Evolutionary conservation across 2,329 filamentous ascomycete species (phyloP).

Genomic region (Bipolaris cookei): DNA sequence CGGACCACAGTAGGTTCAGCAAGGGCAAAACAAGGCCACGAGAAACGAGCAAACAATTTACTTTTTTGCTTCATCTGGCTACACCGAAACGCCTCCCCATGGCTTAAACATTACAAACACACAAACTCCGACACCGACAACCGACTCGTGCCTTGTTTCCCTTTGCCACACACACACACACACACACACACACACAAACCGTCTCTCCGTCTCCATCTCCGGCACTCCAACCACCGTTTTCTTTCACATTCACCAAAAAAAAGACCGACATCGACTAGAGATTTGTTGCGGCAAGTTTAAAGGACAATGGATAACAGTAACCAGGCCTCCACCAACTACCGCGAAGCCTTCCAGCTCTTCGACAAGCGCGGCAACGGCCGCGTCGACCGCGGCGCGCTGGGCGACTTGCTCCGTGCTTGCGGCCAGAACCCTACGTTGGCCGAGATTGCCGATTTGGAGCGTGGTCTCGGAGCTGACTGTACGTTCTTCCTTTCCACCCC

Average conservation of each 20-base stretch:
- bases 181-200: neutral
- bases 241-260: too few species aligned
- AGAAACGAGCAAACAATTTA: neutral
- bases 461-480: conserved; percentile 90
- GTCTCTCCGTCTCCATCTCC: too few species aligned
- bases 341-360: conserved; percentile 99
- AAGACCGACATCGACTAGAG: neutral
- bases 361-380: conserved; percentile 98
- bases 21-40: conserved; percentile 18
- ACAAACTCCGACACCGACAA: neutral
- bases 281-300: conserved; percentile 3
- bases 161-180: neutral
- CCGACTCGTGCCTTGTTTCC: too few species aligned
- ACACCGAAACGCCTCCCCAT: conserved; percentile 1
- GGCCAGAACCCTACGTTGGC: conserved; percentile 96
- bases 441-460: conserved; percentile 92
- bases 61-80: neutral
- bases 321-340: conserved; percentile 93
- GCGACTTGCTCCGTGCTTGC: conserved; percentile 93
- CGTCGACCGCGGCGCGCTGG: conserved; percentile 82
- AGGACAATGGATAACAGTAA: conserved; percentile 43
- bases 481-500: conserved; percentile 55
- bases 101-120: too few species aligned
- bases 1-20: conserved; percentile 14
- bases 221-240: too few species aligned